These are phyloP conservation scores for Trametes cingulata DNA, from an alignment of 768 basidiomycete genomes.

Conservation along the genomic window DNA sequence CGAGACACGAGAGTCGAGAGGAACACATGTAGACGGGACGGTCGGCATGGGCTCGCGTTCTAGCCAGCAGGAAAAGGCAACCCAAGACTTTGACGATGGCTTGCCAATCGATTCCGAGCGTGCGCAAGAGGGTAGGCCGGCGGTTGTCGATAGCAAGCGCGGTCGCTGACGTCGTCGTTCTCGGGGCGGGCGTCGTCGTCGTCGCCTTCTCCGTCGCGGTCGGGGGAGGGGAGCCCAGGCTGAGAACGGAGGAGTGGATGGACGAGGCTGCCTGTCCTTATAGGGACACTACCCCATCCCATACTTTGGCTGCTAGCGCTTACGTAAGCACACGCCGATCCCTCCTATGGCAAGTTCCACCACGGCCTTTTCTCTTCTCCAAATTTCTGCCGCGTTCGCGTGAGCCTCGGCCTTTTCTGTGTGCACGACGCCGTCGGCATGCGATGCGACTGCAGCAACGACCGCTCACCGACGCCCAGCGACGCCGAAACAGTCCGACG, in stretches of 20 bases:
- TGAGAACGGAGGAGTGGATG: constrained; percentile 2
- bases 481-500: background rate
- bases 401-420: background rate
- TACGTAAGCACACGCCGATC: background rate
- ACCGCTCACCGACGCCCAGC: background rate
- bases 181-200: background rate
- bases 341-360: background rate
- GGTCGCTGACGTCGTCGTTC: background rate
- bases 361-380: background rate
- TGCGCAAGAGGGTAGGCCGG: background rate
- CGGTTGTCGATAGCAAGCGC: background rate
- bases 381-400: background rate
- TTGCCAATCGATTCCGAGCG: background rate
- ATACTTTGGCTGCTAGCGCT: background rate
- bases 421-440: background rate
- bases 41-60: constrained; percentile 26
- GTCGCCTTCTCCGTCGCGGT: background rate
- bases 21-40: constrained; percentile 25
- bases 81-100: background rate
- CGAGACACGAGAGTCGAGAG: constrained; percentile 2
- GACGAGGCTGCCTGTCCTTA: background rate
- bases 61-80: background rate
- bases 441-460: background rate
- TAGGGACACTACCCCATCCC: constrained; percentile 2
- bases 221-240: background rate